A percentile compares a stretch with the other conserved stretches of the same genome.
phyloP scores from a whole-genome alignment of 345 rosid species.

The Odontarrhena argentea region DNA sequence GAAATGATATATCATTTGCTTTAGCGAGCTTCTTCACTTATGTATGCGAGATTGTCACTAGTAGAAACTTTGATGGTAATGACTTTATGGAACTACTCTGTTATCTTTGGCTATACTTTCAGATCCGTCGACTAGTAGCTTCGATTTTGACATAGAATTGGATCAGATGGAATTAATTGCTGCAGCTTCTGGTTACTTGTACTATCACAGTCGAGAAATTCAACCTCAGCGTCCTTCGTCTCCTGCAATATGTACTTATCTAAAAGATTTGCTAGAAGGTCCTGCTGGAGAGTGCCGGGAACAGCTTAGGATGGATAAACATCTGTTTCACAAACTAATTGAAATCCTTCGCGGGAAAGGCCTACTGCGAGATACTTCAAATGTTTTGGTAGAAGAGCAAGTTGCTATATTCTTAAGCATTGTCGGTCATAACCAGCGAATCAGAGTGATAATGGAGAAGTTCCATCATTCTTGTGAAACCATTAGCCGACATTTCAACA shows the following conservation, averaged over 20 bases:
- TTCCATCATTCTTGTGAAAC: slow-evolving; percentile 87
- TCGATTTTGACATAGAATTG: slow-evolving; percentile 64
- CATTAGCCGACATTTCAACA: slow-evolving; percentile 79
- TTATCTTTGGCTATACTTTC: slow-evolving; percentile 41
- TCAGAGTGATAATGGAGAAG: slow-evolving; percentile 74
- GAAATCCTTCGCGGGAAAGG: slow-evolving; percentile 57
- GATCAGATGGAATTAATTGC: slow-evolving; percentile 88
- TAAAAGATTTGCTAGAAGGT: slow-evolving; percentile 59
- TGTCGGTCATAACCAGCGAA: slow-evolving; percentile 76
- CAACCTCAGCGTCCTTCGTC: slow-evolving; percentile 45
- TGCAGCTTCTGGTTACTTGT: slow-evolving; percentile 72
- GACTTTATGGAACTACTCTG: slow-evolving; percentile 18
- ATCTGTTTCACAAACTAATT: slow-evolving; percentile 63
- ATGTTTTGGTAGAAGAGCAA: slow-evolving; percentile 77
- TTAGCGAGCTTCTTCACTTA: not conserved
- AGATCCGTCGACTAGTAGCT: slow-evolving; percentile 54
- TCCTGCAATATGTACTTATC: slow-evolving; percentile 48
- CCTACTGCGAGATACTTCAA: slow-evolving; percentile 65
- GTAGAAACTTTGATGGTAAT: slow-evolving; percentile 12
- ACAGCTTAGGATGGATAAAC: slow-evolving; percentile 78
- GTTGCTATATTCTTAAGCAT: slow-evolving; percentile 76
- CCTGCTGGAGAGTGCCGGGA: slow-evolving; percentile 59
- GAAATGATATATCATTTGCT: slow-evolving; percentile 1
- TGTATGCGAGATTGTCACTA: slow-evolving; percentile 18
- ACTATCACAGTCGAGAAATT: slow-evolving; percentile 50